Evolutionary conservation across 345 rosid species (phyloP), one percentile per base, ranked within the genome.

Genomic region (Schrenkiella parvula): DNA sequence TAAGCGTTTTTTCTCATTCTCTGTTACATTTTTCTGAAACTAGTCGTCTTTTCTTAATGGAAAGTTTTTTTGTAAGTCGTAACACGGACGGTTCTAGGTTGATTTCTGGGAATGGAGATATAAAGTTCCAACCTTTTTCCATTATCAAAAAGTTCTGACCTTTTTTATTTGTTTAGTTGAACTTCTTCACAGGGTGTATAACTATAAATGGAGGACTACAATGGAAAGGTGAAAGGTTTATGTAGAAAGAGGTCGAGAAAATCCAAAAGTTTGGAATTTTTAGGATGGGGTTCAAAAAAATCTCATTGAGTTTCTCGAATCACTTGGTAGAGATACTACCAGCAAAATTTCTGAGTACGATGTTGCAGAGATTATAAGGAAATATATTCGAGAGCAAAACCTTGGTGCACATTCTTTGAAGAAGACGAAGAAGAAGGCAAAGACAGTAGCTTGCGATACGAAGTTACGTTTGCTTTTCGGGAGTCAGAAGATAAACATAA

Each of bases 231-330:
- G 61, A 28, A 29, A 25, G 31, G 56, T 37, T 55, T 17, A 55
- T 13, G 43, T 42, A 34, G 1, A 29, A 88, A 85, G 75, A 82
- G 86, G 69, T 80, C 68, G 70, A 78, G 47, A 13, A 83, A 26
- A 47, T 63, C 73, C 1, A 85, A 80, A 84, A 77, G 74, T 64
- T 11, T 79, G 50, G 84, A 84, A 38, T 90, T 83, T 81, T 54
- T 73, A 25, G 86, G 95, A 18, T 88, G 97, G 97, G 97, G 90
- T 10, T 92, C 93, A 2, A 84, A 38, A 38, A n/a, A 84, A 78
- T 4, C 90, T 92, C 2, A 72, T 78, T 35, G 85, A 83, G 57
- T 90, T 90, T 77, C 90, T 92, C 25, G 51, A 80, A 8, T 79
- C 85, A 5, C 72, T 86, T 43, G 89, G 87, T 56, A 75, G n/a